Base-by-base conservation (phyloP, 2,329 filamentous ascomycete species). In the Colletotrichum cuscutae region DNA sequence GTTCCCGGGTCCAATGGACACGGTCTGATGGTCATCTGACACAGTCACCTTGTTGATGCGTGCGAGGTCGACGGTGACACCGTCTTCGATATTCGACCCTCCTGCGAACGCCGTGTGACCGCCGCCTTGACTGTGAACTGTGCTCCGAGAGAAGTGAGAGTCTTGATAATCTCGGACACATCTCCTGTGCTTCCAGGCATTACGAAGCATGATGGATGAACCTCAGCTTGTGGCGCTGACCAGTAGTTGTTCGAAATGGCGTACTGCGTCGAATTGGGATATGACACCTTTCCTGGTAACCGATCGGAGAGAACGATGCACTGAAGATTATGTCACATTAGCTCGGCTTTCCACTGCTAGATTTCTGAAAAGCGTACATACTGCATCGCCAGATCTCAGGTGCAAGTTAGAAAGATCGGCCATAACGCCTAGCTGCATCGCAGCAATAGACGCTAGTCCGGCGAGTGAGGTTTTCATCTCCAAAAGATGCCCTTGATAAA, bases 91-190 rank as follows among this genome's bases (percentile, higher is more conserved):
- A 75, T 82, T 89, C 7, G 85, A 84, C 1, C 82, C 81, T 4
- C 82, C 83, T 0, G 82, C 78, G 71, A 86, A 87, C 3, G 84
- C 80, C 2, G 83, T 84, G 78, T 90, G 88, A 1, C 89, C 88
- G n/a, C 88, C 87, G 57, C 83, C 49, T 86, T 86, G 71, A 87
- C 82, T 3, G 87, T 84, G 78, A 90, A 90, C 0, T 75, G 77
- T 64, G 72, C 76, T 8, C 22, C n/a, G 1, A 58, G 26, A 22
- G 65, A 13, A 64, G 75, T 75, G 24, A 81, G 68, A 15, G 72
- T 32, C 37, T 74, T 73, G 61, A 83, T 57, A 1, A 74, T 73
- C 2, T 52, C 61, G 4, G 81, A 78, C 30, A 84, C 79, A 13
- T 83, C 78, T 1, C 58, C 26, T 4, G 77, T 72, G 4, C 71